Evolutionary conservation across 805 yeast species (phyloP), one percentile per base, ranked within the genome.

Genomic region (Candida ovalis): DNA sequence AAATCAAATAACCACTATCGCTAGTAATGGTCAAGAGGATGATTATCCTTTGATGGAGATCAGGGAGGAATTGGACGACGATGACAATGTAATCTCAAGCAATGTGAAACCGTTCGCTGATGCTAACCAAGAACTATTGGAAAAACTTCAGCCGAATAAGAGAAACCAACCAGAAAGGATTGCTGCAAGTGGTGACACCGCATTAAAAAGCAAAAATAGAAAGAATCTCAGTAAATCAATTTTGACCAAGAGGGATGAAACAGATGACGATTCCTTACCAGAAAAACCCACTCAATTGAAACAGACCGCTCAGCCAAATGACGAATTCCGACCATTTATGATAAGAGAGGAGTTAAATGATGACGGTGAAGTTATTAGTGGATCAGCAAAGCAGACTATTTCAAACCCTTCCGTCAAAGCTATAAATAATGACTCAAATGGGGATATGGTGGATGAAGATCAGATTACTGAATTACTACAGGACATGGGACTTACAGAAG

Each of bases 311-410:
- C n/a, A n/a, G 7, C 17, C 18, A 15, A 15, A 37, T 2, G 30
- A 39, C 10, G 27, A 21, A 7, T 75, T 42, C 49, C 53, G 28
- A 46, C 59, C 49, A n/a, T 80, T 86, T 76, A 92, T 87, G 50
- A 88, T 89, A 21, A 72, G 80, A 46, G 97, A 90, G 59, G 85
- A 81, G 44, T 62, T 90, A 21, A 96, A 90, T 64, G 96, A 86
- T 2, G 82, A 84, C 23, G 96, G 86, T 0, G 83, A 86, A 53
- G 21, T 27, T 6, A 13, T 86, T 2, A 62, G 58, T 37, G n/a
- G 73, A 71, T 7, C 68, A 61, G 33, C 18, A 8, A 33, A 25
- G 7, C 30, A 24, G 7, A 24, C 40, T 4, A 9, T 39, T 22
- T 23, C 6, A 23, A 39, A 39, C 23, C 3, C 21, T 4, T 10